phyloP scores from a whole-genome alignment of 768 basidiomycete genomes.

The Naganishia kalamii region DNA sequence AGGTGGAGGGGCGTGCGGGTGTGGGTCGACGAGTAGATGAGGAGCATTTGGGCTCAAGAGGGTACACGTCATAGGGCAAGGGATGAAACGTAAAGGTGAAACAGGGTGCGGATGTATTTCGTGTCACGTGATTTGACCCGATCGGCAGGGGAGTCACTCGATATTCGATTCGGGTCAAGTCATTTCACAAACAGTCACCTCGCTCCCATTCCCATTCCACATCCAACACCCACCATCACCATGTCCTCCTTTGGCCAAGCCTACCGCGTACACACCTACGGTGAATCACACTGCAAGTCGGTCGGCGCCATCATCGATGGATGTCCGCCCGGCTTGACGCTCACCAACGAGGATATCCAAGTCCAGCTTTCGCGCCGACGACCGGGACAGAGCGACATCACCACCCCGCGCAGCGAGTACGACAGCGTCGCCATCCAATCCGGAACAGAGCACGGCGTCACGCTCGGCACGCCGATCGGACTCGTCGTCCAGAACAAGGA shows the following conservation, averaged over 20 bases:
- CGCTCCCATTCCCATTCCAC: background rate
- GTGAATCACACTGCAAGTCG: constrained; percentile 93
- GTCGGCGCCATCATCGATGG: constrained; percentile 98
- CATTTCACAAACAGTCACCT: background rate
- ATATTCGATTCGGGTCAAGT: background rate
- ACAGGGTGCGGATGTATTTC: no score
- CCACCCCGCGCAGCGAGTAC: constrained; percentile 96
- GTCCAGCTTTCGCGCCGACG: constrained; percentile 80
- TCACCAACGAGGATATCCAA: constrained; percentile 79
- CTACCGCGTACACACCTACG: constrained; percentile 93
- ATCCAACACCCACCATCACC: background rate
- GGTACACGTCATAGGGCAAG: no score
- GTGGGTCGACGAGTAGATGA: background rate
- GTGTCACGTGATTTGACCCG: no score
- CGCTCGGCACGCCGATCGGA: constrained; percentile 93
- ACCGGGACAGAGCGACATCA: constrained; percentile 92
- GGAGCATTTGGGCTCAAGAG: no score
- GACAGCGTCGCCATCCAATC: constrained; percentile 90
- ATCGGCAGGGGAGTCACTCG: no score
- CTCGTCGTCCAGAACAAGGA: constrained; percentile 97
- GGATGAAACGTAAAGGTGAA: no score
- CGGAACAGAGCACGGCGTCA: constrained; percentile 85
- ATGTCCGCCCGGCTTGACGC: constrained; percentile 80
- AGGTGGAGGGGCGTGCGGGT: background rate
- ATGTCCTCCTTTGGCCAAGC: constrained; percentile 93